Base-by-base conservation (phyloP, 257 asterid genomes). In the Solanum chmielewskii region DNA sequence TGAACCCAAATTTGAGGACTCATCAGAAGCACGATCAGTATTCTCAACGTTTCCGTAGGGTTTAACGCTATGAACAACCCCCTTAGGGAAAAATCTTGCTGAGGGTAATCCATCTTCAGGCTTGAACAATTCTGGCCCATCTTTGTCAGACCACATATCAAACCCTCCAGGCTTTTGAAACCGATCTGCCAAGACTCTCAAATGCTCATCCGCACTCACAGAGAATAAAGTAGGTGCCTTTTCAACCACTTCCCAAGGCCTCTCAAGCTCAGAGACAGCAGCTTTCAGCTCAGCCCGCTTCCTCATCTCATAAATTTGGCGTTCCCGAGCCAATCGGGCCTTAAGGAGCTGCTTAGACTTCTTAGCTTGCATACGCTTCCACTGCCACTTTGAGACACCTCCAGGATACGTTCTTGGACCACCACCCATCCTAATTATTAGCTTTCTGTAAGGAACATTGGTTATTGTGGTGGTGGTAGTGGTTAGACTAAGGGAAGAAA, bases 351-450 rank as follows among this genome's bases (percentile, higher is more conserved):
- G 98, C 88, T 96, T 96, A 4, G 98, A 82, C 89, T 97, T 97
- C 86, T 94, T 97, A 10, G 93, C 93, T 92, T 96, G 99, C 99
- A 96, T 96, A 64, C 96, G 90, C 88, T 96, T 96, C 99, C 99
- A 96, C 88, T 96, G 97, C 99, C 99, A 96, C 87, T 97, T 96
- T 11, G 99, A 93, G 29, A 97, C 99, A 3, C 99, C 99, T 25
- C 99, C 99, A 1, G 99, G 99, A 60, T 59, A 97, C 11, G 99
- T 97, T n/a, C 99, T 90, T 25, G 99, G 99, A 29, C 99, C 99
- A 9, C 99, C 99, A 11, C 99, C 99, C 99, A 97, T 96, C 23
- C 98, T 92, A 89, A 97, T 92, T 83, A 90, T 93, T 86, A 92
- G 87, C 86, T 90, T 82, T 87, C 20, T 89, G 87, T 15, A 88